These are phyloP conservation scores for Xylaria bambusicola DNA, from an alignment of 495 filamentous ascomycete species.

Conservation along the genomic window DNA sequence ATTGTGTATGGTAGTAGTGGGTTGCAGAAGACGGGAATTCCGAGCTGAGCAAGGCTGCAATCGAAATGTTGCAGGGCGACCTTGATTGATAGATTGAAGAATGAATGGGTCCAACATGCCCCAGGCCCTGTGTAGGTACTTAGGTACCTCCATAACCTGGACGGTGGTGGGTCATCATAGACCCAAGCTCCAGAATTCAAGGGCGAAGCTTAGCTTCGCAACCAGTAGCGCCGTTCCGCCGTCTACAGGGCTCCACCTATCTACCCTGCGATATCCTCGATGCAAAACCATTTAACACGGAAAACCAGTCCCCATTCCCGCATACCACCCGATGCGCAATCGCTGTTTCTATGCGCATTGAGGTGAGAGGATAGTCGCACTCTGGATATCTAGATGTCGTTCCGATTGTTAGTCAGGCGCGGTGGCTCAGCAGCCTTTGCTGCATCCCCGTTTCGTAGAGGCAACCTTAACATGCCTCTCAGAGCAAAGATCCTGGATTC, in stretches of 20 bases:
- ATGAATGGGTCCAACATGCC: too few species aligned
- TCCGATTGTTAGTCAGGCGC: conserved; percentile 40
- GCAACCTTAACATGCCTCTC: conserved; percentile 71
- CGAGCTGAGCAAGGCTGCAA: conserved; percentile 29
- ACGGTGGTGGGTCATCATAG: not conserved
- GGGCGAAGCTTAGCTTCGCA: conserved; percentile 17
- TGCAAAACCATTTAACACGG: too few species aligned
- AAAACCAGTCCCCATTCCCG: too few species aligned
- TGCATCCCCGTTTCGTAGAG: conserved; percentile 40
- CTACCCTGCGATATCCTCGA: too few species aligned
- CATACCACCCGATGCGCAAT: conserved; percentile 24
- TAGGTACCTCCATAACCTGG: not conserved
- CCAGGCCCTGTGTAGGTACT: too few species aligned
- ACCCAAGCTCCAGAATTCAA: conserved; percentile 25
- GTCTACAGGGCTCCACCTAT: not conserved
- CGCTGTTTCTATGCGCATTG: conserved; percentile 25
- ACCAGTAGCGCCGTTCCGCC: too few species aligned
- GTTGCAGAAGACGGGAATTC: conserved; percentile 12
- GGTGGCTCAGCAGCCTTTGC: conserved; percentile 42
- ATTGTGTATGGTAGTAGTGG: conserved; percentile 1
- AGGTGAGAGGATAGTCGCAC: conserved; percentile 11
- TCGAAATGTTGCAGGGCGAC: conserved; percentile 22
- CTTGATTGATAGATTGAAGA: not conserved
- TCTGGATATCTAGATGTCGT: conserved; percentile 43
- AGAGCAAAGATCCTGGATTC: conserved; percentile 77